Conservation (phyloP, 2,329 filamentous ascomycete genomes). For the Cytospora paraplurivora region DNA sequence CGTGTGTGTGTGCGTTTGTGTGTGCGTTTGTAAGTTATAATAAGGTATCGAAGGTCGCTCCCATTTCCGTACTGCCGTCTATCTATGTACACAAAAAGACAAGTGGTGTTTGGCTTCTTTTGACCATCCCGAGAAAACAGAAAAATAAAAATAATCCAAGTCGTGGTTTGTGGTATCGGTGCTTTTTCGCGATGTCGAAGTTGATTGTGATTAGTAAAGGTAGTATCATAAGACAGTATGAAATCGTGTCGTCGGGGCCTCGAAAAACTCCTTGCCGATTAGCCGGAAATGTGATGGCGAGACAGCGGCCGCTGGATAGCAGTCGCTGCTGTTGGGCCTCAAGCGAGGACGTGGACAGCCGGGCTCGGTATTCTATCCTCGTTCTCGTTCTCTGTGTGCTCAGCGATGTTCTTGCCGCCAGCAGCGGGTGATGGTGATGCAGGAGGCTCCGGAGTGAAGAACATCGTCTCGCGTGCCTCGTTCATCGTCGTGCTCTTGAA, state of each 20-base stretch:
- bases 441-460: constrained; percentile 47
- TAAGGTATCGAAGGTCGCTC: constrained; percentile 20
- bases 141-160: constrained; percentile 16
- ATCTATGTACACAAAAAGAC: constrained; percentile 29
- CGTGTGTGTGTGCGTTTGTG: not conserved
- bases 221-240: constrained; percentile 25
- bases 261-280: not conserved
- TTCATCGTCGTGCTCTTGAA: constrained; percentile 36
- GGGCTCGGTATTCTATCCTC: constrained; percentile 17
- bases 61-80: constrained; percentile 13
- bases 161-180: constrained; percentile 5
- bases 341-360: constrained; percentile 24
- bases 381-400: constrained; percentile 25
- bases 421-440: constrained; percentile 37
- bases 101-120: constrained; percentile 6
- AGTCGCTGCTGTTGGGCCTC: constrained; percentile 1
- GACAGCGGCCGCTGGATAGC: not conserved
- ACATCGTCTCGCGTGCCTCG: constrained; percentile 39
- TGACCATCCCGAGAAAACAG: constrained; percentile 14
- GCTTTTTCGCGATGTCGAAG: constrained; percentile 10
- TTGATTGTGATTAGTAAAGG: constrained; percentile 21
- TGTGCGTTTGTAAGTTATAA: not conserved
- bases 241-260: constrained; percentile 26
- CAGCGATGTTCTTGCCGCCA: constrained; percentile 31
- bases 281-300: not conserved